phyloP scores from a whole-genome alignment of 2,329 filamentous ascomycete species.

The Aureobasidium sp. region DNA sequence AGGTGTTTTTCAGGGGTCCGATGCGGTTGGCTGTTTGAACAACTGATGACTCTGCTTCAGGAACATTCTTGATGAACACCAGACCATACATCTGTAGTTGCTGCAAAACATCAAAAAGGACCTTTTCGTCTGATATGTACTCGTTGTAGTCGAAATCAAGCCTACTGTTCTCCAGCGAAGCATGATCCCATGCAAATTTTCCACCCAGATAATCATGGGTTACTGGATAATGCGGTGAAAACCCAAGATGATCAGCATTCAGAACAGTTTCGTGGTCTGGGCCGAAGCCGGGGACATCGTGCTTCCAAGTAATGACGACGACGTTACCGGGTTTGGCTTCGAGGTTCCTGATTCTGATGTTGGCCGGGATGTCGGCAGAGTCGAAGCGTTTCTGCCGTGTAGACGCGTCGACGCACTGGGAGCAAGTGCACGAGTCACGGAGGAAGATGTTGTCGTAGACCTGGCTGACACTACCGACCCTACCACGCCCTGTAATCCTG shows the following conservation, averaged over 20 bases:
- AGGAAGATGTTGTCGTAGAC: slow-evolving; percentile 31
- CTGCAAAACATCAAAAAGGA: slow-evolving; percentile 55
- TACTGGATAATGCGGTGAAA: not conserved
- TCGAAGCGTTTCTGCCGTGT: slow-evolving; percentile 59
- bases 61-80: slow-evolving; percentile 69
- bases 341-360: slow-evolving; percentile 37
- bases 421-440: slow-evolving; percentile 53
- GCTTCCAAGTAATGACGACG: slow-evolving; percentile 50
- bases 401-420: slow-evolving; percentile 50
- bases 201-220: slow-evolving; percentile 17
- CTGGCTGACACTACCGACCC: not conserved
- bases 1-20: slow-evolving; percentile 73
- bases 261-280: slow-evolving; percentile 36
- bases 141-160: slow-evolving; percentile 49
- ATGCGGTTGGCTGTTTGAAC: slow-evolving; percentile 63
- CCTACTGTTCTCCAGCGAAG: too few relatives aligned
- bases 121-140: slow-evolving; percentile 57
- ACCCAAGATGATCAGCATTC: slow-evolving; percentile 17
- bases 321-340: slow-evolving; percentile 23
- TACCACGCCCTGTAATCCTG: not conserved
- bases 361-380: slow-evolving; percentile 54
- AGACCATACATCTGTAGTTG: slow-evolving; percentile 63
- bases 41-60: slow-evolving; percentile 48
- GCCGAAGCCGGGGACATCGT: slow-evolving; percentile 44
- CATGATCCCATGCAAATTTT: not conserved